Conservation (phyloP, 2,329 filamentous ascomycete genomes). For the Westerdykella aurantiaca region DNA sequence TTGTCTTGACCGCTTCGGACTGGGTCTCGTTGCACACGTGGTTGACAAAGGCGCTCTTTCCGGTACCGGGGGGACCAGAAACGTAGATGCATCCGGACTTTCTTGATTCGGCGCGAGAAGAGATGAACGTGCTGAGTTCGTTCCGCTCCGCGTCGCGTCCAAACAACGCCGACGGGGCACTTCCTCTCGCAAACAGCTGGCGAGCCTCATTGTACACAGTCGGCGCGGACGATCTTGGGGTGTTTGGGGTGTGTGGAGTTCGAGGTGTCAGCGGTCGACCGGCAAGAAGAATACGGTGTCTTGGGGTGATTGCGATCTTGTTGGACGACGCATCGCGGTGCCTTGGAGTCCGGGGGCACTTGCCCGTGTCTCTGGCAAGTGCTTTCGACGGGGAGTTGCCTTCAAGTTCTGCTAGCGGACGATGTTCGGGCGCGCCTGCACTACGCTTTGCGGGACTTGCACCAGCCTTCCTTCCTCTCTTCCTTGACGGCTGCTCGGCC, state of each 20-base stretch:
- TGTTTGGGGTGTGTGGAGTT: constrained; percentile 69
- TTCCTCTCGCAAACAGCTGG: constrained; percentile 77
- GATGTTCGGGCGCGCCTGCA: constrained; percentile 34
- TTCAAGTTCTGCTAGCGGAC: constrained; percentile 43
- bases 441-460: constrained; percentile 47
- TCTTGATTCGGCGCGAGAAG: constrained; percentile 53
- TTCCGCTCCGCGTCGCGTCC: constrained; percentile 66
- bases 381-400: constrained; percentile 45
- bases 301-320: constrained; percentile 68
- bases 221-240: constrained; percentile 58
- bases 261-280: constrained; percentile 70
- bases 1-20: constrained; percentile 55
- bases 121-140: constrained; percentile 65
- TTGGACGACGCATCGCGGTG: constrained; percentile 72
- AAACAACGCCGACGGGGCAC: constrained; percentile 67
- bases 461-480: constrained; percentile 26
- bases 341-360: constrained; percentile 64
- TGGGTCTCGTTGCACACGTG: constrained; percentile 63
- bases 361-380: constrained; percentile 36
- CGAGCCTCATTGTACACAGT: constrained; percentile 84
- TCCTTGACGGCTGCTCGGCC: constrained; percentile 28
- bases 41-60: constrained; percentile 89
- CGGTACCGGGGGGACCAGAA: constrained; percentile 90
- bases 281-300: constrained; percentile 73
- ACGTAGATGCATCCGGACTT: constrained; percentile 84